Evolutionary conservation across 73 alveolate species (phyloP).

Genomic region (Tetrahymena thermophila): DNA sequence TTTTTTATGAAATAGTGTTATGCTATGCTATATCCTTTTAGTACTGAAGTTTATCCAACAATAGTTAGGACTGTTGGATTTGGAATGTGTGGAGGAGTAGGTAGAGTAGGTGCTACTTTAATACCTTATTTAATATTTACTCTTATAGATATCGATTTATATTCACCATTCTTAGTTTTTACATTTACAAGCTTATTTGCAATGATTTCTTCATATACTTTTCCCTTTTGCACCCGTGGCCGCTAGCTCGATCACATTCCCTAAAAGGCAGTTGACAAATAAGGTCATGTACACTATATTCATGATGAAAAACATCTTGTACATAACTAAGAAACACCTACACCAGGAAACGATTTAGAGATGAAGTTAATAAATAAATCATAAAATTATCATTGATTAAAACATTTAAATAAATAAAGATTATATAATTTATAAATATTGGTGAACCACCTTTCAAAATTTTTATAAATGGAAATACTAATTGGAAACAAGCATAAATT

Average conservation of each 20-base stretch:
- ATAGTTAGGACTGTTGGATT: constrained; percentile 40
- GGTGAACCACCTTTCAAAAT: too few relatives aligned
- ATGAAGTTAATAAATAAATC: background rate
- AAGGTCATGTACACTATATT: background rate
- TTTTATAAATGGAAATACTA: too few relatives aligned
- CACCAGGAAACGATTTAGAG: background rate
- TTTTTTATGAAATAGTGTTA: constrained; percentile 42
- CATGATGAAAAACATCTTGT: background rate
- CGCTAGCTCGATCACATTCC: background rate
- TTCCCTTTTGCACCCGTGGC: background rate
- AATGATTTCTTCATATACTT: background rate
- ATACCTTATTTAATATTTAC: constrained; percentile 19
- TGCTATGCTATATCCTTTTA: constrained; percentile 35
- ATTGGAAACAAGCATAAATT: too few relatives aligned
- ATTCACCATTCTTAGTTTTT: constrained; percentile 23
- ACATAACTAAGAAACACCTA: background rate
- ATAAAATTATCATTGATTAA: background rate
- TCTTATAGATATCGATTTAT: constrained; percentile 3
- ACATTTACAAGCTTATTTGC: background rate
- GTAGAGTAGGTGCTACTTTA: constrained; percentile 32
- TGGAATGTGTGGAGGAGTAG: constrained; percentile 31
- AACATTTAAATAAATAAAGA: background rate
- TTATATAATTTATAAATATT: too few relatives aligned
- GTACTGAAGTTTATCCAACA: constrained; percentile 21
- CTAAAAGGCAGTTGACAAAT: background rate